Conservation (phyloP, 176 grass and related monocot species). For the Tillandsia fasciculata region DNA sequence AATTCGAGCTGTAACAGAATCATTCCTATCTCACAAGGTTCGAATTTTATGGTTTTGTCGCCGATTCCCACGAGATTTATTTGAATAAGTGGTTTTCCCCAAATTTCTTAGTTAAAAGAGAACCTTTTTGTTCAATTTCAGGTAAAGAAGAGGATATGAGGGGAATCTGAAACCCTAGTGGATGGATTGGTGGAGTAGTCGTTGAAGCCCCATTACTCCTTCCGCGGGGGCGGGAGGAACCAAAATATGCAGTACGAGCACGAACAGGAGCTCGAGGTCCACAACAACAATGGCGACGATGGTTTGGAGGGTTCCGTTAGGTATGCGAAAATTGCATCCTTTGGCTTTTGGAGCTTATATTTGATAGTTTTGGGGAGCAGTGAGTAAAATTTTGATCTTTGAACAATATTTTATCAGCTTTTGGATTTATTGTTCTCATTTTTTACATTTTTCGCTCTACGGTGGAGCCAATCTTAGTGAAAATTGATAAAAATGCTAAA, state of each 20-base stretch:
- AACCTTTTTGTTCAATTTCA: background rate
- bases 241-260: slow-evolving; percentile 54
- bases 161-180: background rate
- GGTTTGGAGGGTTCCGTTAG: slow-evolving; percentile 37
- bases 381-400: background rate
- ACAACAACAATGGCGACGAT: slow-evolving; percentile 26
- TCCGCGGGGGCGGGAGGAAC: background rate
- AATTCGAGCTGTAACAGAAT: background rate
- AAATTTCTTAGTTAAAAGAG: background rate
- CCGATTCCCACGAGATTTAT: background rate
- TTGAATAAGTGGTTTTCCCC: background rate
- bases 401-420: background rate
- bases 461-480: background rate
- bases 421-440: background rate
- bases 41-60: background rate
- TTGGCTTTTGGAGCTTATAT: slow-evolving; percentile 1
- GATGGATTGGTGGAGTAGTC: background rate
- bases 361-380: background rate
- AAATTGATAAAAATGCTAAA: background rate
- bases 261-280: slow-evolving; percentile 13
- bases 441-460: background rate
- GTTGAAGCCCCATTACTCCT: background rate
- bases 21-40: background rate
- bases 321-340: slow-evolving; percentile 16
- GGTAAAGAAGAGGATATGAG: background rate